Conservation (phyloP, 2,329 filamentous ascomycete species). For the Penicillium sp. region DNA sequence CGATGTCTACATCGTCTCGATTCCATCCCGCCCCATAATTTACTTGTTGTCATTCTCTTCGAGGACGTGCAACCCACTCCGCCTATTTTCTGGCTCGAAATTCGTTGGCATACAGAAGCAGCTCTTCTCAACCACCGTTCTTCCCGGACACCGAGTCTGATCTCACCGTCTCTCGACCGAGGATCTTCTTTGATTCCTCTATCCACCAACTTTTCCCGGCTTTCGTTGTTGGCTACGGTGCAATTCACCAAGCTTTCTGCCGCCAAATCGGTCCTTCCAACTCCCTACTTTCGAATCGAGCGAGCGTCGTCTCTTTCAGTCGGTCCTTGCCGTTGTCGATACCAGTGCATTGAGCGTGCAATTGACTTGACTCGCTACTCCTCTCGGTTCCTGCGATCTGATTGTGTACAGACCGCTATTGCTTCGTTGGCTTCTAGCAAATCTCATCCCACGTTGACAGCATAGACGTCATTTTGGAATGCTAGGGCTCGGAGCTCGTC, state of each 20-base stretch:
- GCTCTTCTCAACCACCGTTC: constrained; percentile 5
- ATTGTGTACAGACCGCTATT: constrained; percentile 7
- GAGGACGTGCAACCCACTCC: constrained; percentile 15
- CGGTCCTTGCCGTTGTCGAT: constrained; percentile 6
- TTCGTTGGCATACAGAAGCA: constrained; percentile 16
- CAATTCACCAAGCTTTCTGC: constrained; percentile 3
- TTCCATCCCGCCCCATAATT: constrained; percentile 26
- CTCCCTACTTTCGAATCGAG: constrained; percentile 17
- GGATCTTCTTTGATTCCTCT: constrained; percentile 8
- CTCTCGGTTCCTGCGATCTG: constrained; percentile 7
- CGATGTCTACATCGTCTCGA: constrained; percentile 32
- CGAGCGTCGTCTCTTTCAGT: constrained; percentile 19
- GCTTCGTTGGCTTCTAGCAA: constrained; percentile 20
- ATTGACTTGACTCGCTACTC: constrained; percentile 13
- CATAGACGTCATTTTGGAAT: constrained; percentile 29
- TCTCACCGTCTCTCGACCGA: constrained; percentile 7
- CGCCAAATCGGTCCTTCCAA: constrained; percentile 25
- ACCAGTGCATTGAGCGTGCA: neutral
- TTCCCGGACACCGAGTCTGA: constrained; percentile 11
- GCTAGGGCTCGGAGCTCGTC: constrained; percentile 19
- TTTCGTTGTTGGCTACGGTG: neutral
- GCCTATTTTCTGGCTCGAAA: constrained; percentile 6
- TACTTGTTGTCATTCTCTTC: constrained; percentile 32
- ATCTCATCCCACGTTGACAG: constrained; percentile 25
- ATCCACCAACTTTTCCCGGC: constrained; percentile 5